phyloP scores from a whole-genome alignment of 805 yeast genomes.

The Candida morakotiae region DNA sequence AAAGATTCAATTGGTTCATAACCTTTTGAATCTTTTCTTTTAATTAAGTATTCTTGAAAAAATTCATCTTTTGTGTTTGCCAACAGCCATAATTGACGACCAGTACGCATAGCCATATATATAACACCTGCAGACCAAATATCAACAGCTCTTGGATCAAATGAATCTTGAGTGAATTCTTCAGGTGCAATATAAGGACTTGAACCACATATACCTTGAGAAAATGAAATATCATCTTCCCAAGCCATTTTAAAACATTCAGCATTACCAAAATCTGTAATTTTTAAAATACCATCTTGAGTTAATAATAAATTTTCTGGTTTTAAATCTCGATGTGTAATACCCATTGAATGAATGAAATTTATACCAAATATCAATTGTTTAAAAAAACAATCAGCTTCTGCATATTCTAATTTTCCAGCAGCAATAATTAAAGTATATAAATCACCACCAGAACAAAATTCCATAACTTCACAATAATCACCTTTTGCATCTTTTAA shows the following conservation, averaged over 20 bases:
- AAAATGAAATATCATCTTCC: conserved; percentile 67
- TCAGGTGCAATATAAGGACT: conserved; percentile 92
- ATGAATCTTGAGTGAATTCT: conserved; percentile 59
- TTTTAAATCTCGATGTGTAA: conserved; percentile 91
- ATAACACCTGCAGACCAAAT: conserved; percentile 95
- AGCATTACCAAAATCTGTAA: conserved; percentile 64
- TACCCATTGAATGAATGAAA: conserved; percentile 92
- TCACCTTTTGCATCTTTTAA: conserved; percentile 79
- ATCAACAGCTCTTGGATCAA: conserved; percentile 86
- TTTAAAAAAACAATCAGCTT: conserved; percentile 66
- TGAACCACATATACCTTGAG: conserved; percentile 80
- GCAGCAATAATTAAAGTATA: conserved; percentile 70
- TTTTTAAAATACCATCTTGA: conserved; percentile 88
- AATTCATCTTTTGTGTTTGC: conserved; percentile 82
- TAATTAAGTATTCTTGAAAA: conserved; percentile 66
- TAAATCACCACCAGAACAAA: conserved; percentile 77
- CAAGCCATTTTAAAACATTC: conserved; percentile 63
- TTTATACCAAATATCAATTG: conserved; percentile 88
- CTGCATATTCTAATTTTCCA: conserved; percentile 75
- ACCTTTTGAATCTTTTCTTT: conserved; percentile 78
- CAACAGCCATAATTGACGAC: conserved; percentile 86
- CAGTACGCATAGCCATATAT: conserved; percentile 92
- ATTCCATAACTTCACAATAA: conserved; percentile 83
- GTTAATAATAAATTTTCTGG: conserved; percentile 94
- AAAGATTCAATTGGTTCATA: conserved; percentile 87